Conservation (phyloP, 1,284 basidiomycete genomes). For the Pterulicium gracile region DNA sequence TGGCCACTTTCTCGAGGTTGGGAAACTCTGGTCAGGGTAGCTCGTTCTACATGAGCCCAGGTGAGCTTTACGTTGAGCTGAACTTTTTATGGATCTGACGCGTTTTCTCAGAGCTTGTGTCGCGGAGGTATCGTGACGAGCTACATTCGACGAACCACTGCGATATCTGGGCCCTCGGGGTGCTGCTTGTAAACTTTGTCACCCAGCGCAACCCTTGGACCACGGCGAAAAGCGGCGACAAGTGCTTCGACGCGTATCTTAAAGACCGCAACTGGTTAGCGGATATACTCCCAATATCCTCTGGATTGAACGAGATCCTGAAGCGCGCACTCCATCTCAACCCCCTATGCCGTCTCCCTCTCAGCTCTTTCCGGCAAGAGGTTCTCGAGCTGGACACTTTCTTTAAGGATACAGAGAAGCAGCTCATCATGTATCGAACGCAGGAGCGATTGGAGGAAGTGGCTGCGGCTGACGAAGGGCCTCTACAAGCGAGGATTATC, state of each 20-base stretch:
- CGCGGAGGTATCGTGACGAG: not conserved
- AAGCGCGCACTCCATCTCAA: constrained; percentile 1
- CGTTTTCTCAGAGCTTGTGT: not conserved
- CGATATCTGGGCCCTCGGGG: constrained; percentile 72
- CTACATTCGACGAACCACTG: not conserved
- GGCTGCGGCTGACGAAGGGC: not conserved
- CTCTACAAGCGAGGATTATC: no score
- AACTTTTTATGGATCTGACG: not conserved
- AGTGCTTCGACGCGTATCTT: constrained; percentile 28
- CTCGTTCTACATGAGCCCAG: constrained; percentile 64
- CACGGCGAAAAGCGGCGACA: constrained; percentile 40
- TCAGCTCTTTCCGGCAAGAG: not conserved
- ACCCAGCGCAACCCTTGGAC: constrained; percentile 71
- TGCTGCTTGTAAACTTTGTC: constrained; percentile 64
- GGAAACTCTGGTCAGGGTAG: constrained; percentile 62
- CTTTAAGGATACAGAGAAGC: not conserved
- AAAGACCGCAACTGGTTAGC: constrained; percentile 23
- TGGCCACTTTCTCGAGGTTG: constrained; percentile 54
- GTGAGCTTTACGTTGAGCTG: constrained; percentile 21
- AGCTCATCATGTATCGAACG: not conserved
- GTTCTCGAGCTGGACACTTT: not conserved
- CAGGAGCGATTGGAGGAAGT: not conserved
- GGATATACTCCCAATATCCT: constrained; percentile 23
- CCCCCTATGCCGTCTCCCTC: not conserved
- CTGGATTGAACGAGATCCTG: not conserved